These are phyloP conservation scores for Gigaspora rosea DNA, from an alignment of 192 early-diverging fungal species.

Conservation along the genomic window DNA sequence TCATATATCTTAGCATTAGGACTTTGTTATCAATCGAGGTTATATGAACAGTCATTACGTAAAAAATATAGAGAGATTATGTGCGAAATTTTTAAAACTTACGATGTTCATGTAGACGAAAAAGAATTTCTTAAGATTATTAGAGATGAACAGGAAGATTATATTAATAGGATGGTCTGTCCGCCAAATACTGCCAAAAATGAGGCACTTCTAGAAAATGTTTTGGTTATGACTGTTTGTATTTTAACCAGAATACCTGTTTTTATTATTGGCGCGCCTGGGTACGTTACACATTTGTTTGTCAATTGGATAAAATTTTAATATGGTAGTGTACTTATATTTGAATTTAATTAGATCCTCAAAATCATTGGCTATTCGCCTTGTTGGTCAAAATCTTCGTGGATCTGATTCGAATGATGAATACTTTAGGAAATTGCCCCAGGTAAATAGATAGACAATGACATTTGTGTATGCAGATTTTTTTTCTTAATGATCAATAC, in stretches of 20 bases:
- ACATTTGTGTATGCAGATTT: not conserved
- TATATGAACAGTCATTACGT: not conserved
- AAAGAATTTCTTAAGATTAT: not conserved
- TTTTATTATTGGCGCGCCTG: not conserved
- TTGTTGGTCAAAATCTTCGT: not conserved
- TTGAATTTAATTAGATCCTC: not conserved
- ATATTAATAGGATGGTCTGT: not conserved
- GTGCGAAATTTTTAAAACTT: not conserved
- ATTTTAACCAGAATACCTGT: not conserved
- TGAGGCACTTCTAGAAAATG: not conserved
- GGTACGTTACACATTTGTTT: not conserved
- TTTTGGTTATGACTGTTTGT: not conserved
- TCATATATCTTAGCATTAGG: not conserved
- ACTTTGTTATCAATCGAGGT: not conserved
- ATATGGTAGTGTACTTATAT: not conserved
- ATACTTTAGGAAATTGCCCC: not conserved
- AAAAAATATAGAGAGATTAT: not conserved
- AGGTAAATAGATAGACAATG: not conserved
- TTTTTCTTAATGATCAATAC: not conserved
- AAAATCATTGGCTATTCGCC: not conserved
- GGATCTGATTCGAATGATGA: not conserved
- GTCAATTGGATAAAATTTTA: not conserved
- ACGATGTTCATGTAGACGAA: not conserved
- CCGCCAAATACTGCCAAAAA: not conserved
- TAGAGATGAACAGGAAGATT: not conserved